Base-by-base conservation (phyloP, 179 eudicot genomes). In the Beta corolliflora region DNA sequence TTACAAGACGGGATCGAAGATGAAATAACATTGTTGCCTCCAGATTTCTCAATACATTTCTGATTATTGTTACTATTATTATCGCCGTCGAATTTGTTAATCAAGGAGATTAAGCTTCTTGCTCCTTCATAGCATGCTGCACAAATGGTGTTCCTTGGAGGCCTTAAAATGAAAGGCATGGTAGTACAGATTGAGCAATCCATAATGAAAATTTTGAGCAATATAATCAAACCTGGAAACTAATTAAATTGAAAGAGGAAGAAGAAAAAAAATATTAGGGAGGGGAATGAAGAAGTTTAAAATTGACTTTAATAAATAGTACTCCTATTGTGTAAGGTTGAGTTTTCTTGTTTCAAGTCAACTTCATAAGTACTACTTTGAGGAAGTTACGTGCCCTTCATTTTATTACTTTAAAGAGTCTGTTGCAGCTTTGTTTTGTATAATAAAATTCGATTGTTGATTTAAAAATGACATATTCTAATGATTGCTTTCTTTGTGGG, bases 41-140 rank as follows among this genome's bases (percentile, higher is more conserved):
- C 74, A 13, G 73, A 69, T 73, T 87, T 86, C 11, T 86, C 91
- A 5, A 46, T 68, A 14, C 75, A 73, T 72, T 60, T 81, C 60
- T 64, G 72, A 71, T 54, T 79, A 45, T 31, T 59, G 48, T 48
- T 71, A 13, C 55, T 15, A 15, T 29, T 71, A n/a, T 15, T 80
- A 64, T 87, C 90, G 31, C 76, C 82, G 16, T 91, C 95, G 31
- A 85, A 83, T 67, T 91, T 91, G 86, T 85, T 91, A 36, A 94
- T 87, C 76, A 95, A 64, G 48, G 93, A 58, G 85, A 92, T 92
- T 70, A 95, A 84, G 80, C 81, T 88, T 75, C 92, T 83, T 29
- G 98, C 97, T 73, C 97, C 98, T 80, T 95, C 95, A 23, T 87
- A 95, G 78, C 99, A 95, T 31, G 94, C 91, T 75, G 87, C 91